phyloP scores from a whole-genome alignment of 768 basidiomycete species.

The Mycena metata region DNA sequence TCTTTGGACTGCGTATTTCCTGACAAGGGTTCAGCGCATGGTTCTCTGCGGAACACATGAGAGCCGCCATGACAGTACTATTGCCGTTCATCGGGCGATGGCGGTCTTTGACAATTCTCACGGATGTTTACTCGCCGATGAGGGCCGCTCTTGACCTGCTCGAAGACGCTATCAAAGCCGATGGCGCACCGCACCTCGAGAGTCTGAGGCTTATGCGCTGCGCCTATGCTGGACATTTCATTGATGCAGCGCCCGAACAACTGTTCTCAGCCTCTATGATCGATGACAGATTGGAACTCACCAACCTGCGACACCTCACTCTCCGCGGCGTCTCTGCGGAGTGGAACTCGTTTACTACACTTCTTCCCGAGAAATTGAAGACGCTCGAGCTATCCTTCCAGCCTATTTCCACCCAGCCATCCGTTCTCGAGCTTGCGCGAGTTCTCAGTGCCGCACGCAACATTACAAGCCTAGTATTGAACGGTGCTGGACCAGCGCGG shows the following conservation, averaged over 20 bases:
- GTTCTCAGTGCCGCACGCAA: conserved; percentile 56
- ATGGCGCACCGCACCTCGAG: conserved; percentile 60
- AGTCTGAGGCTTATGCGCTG: conserved; percentile 70
- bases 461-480: conserved; percentile 59
- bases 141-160: conserved; percentile 62
- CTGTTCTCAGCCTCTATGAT: conserved; percentile 44
- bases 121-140: conserved; percentile 73
- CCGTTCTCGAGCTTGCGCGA: conserved; percentile 55
- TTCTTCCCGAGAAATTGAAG: conserved; percentile 47
- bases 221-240: conserved; percentile 63
- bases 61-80: conserved; percentile 59
- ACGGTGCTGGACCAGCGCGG: conserved; percentile 60
- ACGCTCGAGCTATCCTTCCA: conserved; percentile 66
- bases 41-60: conserved; percentile 62
- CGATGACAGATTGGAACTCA: conserved; percentile 47
- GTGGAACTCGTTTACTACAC: conserved; percentile 58
- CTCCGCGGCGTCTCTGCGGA: conserved; percentile 71
- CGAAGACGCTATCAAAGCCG: conserved; percentile 51
- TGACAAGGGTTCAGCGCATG: conserved; percentile 41
- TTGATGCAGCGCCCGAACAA: conserved; percentile 54
- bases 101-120: conserved; percentile 66
- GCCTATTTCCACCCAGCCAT: conserved; percentile 67
- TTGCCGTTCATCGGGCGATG: conserved; percentile 66
- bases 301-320: conserved; percentile 63
- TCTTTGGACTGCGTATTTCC: background rate